These are phyloP conservation scores for Leishmania guyanensis DNA, from an alignment of 208 protist genomes.

Conservation along the genomic window DNA sequence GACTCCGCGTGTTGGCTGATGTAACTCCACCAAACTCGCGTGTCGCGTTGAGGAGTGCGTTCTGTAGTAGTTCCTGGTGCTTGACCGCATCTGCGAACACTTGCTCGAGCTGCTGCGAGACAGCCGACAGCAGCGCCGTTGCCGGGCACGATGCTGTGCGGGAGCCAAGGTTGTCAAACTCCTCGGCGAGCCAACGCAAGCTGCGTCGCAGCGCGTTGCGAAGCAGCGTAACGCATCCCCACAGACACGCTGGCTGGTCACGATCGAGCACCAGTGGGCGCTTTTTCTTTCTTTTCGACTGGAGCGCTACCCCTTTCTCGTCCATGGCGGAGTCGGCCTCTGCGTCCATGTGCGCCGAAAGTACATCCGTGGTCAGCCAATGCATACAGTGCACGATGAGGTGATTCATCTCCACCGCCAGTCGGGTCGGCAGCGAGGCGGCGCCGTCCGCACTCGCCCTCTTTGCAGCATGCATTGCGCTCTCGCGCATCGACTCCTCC, in stretches of 20 bases:
- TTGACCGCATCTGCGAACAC: constrained; percentile 44
- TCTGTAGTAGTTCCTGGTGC: constrained; percentile 52
- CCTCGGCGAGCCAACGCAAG: constrained; percentile 41
- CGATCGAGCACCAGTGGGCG: constrained; percentile 54
- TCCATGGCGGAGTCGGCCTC: constrained; percentile 8
- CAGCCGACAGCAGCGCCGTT: constrained; percentile 25
- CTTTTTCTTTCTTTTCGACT: neutral
- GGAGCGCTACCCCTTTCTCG: neutral
- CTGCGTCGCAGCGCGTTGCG: constrained; percentile 62
- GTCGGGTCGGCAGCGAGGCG: constrained; percentile 32
- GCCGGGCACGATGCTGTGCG: neutral
- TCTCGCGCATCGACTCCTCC: constrained; percentile 31
- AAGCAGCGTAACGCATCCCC: constrained; percentile 45
- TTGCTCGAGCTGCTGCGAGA: constrained; percentile 39
- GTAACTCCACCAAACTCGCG: constrained; percentile 45
- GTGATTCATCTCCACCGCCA: constrained; percentile 70
- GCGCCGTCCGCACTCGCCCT: neutral
- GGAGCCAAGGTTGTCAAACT: constrained; percentile 10
- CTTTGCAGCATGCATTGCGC: neutral
- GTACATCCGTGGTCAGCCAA: constrained; percentile 54
- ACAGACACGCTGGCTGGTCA: constrained; percentile 53
- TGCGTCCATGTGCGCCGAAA: constrained; percentile 36
- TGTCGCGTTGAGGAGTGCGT: constrained; percentile 30
- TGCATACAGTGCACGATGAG: constrained; percentile 61
- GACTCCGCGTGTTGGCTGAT: constrained; percentile 46